These are phyloP conservation scores for Sarcomyxa edulis DNA, from an alignment of 768 basidiomycete species.

Conservation along the genomic window DNA sequence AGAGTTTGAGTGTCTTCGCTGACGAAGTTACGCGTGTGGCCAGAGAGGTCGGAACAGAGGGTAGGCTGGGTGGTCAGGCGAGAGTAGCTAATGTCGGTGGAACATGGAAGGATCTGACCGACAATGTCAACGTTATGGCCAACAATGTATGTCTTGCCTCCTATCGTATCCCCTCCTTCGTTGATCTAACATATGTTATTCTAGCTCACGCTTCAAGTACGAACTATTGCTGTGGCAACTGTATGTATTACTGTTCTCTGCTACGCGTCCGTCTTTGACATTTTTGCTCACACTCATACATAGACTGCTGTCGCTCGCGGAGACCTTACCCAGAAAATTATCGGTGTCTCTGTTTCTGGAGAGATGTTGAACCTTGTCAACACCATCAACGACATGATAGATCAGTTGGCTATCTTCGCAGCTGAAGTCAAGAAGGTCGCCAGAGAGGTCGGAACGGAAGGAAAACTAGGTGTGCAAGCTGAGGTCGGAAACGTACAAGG, in stretches of 20 bases:
- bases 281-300: conserved; percentile 1
- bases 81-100: conserved; percentile 92
- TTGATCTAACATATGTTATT: neutral
- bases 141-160: conserved; percentile 66
- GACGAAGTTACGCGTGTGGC: conserved; percentile 83
- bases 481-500: conserved; percentile 96
- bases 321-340: conserved; percentile 90
- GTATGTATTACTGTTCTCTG: conserved; percentile 34
- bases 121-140: conserved; percentile 96
- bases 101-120: conserved; percentile 95
- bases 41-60: conserved; percentile 96
- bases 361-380: conserved; percentile 96
- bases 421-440: conserved; percentile 88
- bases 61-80: conserved; percentile 90
- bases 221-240: conserved; percentile 89
- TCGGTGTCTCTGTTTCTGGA: conserved; percentile 87
- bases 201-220: conserved; percentile 87
- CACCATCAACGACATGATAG: conserved; percentile 89
- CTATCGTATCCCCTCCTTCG: conserved; percentile 1
- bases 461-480: conserved; percentile 97
- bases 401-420: conserved; percentile 52
- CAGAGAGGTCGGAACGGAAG: conserved; percentile 95
- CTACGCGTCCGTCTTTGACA: neutral
- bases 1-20: conserved; percentile 77
- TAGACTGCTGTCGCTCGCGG: conserved; percentile 88